Evolutionary conservation across 768 basidiomycete species (phyloP), one percentile per base, ranked within the genome.

Genomic region (Cytidiella melzeri): DNA sequence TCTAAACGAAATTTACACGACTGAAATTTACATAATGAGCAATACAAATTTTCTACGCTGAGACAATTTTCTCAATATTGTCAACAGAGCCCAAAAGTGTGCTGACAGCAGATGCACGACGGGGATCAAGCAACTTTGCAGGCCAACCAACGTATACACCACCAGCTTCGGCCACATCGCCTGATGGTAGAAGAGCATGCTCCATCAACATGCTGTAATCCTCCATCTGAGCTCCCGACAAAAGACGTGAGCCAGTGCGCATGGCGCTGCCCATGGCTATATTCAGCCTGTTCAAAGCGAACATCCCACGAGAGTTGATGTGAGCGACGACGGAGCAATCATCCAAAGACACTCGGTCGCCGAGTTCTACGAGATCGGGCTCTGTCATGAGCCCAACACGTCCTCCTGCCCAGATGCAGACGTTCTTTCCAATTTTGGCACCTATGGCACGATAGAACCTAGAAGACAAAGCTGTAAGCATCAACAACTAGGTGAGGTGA

Each of bases 191-290:
- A 4, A 76, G 66, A 1, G 73, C 73, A 50, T 76, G 74, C 57
- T 76, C 74, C 55, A 64, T 68, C 5, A 76, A 71, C 70, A 75
- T 72, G 53, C 70, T 72, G 57, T 63, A 64, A 50, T 71, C 68
- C 58, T 76, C 74, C 74, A 76, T 76, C 10, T 73, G 72, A 10
- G 74, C 74, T 5, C 74, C 74, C 5, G 73, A 74, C 23, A 76
- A 67, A 4, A 76, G 61, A 20, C 74, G 66, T 7, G 73, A 73
- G 26, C 74, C 74, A 6, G 70, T 62, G 19, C 74, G 69, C 64
- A 76, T 25, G 3, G 56, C 55, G 42, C 53, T 67, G 64, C 69
- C 69, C 51, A 68, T 61, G 1, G 64, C 72, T 41, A 75, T 71
- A 44, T 67, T 69, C 25, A 74, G 61, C 10, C 57, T 57, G 58